Conservation (phyloP, 75 land plant genomes). For the Picea glauca region DNA sequence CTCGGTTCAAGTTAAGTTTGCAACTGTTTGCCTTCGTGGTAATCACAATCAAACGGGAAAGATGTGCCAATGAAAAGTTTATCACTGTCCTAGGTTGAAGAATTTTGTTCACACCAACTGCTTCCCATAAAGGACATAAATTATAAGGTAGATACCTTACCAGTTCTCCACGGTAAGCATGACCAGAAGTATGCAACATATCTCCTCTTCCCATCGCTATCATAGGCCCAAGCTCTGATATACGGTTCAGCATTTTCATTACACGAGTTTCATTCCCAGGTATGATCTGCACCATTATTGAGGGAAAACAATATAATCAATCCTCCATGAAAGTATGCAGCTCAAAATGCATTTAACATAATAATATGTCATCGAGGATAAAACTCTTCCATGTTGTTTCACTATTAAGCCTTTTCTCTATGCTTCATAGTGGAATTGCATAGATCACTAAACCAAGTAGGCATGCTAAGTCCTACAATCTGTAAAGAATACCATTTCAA, state of each 20-base stretch:
- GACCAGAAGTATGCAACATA: constrained; percentile 93
- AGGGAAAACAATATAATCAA: background rate
- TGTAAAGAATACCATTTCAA: background rate
- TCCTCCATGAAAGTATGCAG: background rate
- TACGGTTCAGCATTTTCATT: constrained; percentile 94
- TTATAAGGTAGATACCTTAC: constrained; percentile 25
- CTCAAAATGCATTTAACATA: background rate
- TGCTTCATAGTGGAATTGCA: background rate
- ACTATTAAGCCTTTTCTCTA: background rate
- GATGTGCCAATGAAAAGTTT: background rate
- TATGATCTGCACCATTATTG: constrained; percentile 53
- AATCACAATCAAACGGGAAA: background rate
- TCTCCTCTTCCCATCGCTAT: constrained; percentile 86
- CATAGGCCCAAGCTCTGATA: constrained; percentile 90
- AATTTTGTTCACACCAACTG: background rate
- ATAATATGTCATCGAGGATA: background rate
- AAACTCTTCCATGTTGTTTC: background rate
- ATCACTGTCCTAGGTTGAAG: background rate
- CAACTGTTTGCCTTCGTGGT: background rate
- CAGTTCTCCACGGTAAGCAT: constrained; percentile 95
- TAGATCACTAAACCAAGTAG: background rate
- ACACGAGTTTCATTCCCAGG: constrained; percentile 97
- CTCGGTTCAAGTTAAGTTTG: background rate
- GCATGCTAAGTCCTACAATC: background rate
- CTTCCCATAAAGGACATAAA: too few relatives aligned